Evolutionary conservation across 1,139 yeast species (phyloP).

Genomic region (Sugiyamaella castrensis): DNA sequence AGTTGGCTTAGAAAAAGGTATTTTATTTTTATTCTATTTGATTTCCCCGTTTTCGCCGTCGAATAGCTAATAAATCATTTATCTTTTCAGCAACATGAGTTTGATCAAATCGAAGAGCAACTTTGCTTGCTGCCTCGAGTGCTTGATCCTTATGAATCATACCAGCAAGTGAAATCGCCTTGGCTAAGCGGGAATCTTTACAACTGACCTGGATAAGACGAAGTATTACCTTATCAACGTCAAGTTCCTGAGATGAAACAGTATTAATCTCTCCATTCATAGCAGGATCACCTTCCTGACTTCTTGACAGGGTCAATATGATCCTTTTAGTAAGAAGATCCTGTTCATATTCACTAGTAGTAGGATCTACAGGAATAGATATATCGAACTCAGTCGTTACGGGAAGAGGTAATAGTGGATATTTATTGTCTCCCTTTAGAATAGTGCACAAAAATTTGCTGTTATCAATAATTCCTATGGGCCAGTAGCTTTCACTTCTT

Average conservation of each 20-base stretch:
- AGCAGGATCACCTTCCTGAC: slow-evolving; percentile 30
- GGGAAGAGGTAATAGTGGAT: slow-evolving; percentile 70
- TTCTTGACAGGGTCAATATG: slow-evolving; percentile 30
- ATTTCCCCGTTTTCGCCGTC: background rate
- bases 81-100: slow-evolving; percentile 63
- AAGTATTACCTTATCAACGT: slow-evolving; percentile 65
- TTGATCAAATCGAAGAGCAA: slow-evolving; percentile 76
- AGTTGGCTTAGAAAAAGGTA: no score
- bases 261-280: slow-evolving; percentile 31
- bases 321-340: slow-evolving; percentile 26
- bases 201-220: slow-evolving; percentile 78
- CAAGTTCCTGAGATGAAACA: slow-evolving; percentile 36
- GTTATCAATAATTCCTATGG: slow-evolving; percentile 71
- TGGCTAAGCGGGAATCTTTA: slow-evolving; percentile 57
- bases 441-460: slow-evolving; percentile 64
- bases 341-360: slow-evolving; percentile 21
- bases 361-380: slow-evolving; percentile 50
- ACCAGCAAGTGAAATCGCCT: slow-evolving; percentile 67
- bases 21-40: no score
- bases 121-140: slow-evolving; percentile 75
- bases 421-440: slow-evolving; percentile 55
- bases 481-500: slow-evolving; percentile 66
- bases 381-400: slow-evolving; percentile 76
- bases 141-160: slow-evolving; percentile 76
- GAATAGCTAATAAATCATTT: slow-evolving; percentile 38